Percentiles rank a stretch among this genome's conserved stretches.
These are phyloP conservation scores for Epichloe hybrida DNA, from an alignment of 2,329 filamentous ascomycete genomes.

Conservation along the genomic window DNA sequence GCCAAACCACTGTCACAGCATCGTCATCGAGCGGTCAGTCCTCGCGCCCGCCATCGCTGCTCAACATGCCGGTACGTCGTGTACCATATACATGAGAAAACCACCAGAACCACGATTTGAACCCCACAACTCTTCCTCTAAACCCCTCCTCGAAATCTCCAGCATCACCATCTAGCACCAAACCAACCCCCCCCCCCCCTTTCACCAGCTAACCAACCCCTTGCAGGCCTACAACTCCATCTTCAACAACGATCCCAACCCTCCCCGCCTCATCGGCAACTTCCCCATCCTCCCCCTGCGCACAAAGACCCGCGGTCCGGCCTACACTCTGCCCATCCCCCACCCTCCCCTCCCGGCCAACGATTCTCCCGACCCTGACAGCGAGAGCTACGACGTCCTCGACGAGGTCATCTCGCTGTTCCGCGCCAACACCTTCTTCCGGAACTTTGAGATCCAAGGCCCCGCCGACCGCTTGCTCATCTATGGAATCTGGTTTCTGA, in stretches of 20 bases:
- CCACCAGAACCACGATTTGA: background rate
- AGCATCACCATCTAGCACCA: background rate
- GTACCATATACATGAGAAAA: too few species aligned
- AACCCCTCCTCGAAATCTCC: background rate
- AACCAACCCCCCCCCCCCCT: background rate
- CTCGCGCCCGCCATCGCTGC: constrained; percentile 10
- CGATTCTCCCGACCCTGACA: constrained; percentile 65
- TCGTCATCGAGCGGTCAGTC: constrained; percentile 11
- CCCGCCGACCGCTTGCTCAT: constrained; percentile 87
- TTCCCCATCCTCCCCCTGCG: constrained; percentile 89
- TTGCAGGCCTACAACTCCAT: constrained; percentile 89
- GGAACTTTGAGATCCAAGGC: constrained; percentile 98
- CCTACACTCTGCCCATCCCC: constrained; percentile 62
- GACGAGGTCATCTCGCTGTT: constrained; percentile 90
- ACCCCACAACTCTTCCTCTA: background rate
- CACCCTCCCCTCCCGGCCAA: constrained; percentile 41
- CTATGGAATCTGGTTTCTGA: constrained; percentile 92
- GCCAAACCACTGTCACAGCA: constrained; percentile 6
- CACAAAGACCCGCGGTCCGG: constrained; percentile 89
- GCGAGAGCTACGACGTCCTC: constrained; percentile 88
- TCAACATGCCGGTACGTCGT: constrained; percentile 14
- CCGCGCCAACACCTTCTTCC: constrained; percentile 96
- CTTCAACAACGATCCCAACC: constrained; percentile 71
- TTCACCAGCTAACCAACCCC: constrained; percentile 4
- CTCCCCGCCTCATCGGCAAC: constrained; percentile 59